Evolutionary conservation across 306 rosid species (phyloP).

Genomic region (Acacia acuminata): DNA sequence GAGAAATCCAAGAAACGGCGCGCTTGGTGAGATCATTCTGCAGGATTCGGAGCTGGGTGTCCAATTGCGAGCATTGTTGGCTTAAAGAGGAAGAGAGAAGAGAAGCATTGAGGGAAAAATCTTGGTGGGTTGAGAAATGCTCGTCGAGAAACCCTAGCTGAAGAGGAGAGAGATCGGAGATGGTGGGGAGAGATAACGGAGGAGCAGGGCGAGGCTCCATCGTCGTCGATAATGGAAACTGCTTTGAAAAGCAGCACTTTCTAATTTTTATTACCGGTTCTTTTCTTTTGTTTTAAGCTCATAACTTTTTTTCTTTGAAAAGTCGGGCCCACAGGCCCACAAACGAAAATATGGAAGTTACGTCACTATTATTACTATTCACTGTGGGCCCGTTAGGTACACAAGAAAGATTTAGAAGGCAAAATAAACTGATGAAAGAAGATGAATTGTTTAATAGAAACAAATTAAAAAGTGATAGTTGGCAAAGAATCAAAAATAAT

Average conservation of each 20-base stretch:
- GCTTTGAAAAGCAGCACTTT: neutral
- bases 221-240: neutral
- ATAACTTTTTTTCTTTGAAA: neutral
- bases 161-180: conserved; percentile 45
- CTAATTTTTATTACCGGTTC: neutral
- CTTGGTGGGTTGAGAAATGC: conserved; percentile 46
- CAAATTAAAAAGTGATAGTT: too few species aligned
- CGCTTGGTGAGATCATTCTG: conserved; percentile 34
- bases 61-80: conserved; percentile 46
- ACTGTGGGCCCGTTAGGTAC: neutral
- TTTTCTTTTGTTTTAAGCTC: neutral
- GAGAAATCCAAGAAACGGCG: conserved; percentile 63
- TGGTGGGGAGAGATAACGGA: conserved; percentile 31
- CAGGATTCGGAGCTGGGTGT: conserved; percentile 34
- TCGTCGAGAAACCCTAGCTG: conserved; percentile 53
- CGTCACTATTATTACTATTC: neutral
- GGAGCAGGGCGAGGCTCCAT: conserved; percentile 17
- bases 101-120: conserved; percentile 40
- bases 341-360: neutral
- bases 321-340: neutral
- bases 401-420: too few species aligned
- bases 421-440: too few species aligned
- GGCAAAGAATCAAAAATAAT: too few species aligned
- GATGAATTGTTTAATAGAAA: too few species aligned
- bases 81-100: conserved; percentile 37